Base-by-base conservation (phyloP, 139 green algal genomes). In the Coccomyxa sp. region DNA sequence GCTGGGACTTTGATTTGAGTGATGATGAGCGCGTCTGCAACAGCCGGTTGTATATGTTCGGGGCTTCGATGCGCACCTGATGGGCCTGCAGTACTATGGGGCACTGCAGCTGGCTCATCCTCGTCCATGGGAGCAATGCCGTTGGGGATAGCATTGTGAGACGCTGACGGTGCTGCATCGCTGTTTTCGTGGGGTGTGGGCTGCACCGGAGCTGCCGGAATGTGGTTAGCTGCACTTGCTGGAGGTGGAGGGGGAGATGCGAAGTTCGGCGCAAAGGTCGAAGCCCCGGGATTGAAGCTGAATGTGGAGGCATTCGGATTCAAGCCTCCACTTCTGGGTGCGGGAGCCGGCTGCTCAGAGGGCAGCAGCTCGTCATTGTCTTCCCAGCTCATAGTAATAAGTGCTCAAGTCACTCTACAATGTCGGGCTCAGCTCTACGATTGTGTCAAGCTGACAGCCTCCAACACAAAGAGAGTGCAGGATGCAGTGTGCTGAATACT, bases 241-340 rank as follows among this genome's bases (percentile, higher is more conserved):
- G 64, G 64, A 18, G 64, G 24, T 55, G 81, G 8, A 39, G 75
- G 81, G 27, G 58, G 78, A 36, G 74, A 73, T 2, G 70, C 78
- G 50, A 44, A 75, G 7, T 68, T 71, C 33, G 87, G 87, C 14
- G 79, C 77, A 70, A 89, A 91, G 24, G 58, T 70, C 29, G 81
- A 71, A 0, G 91, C 89, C 24, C 68, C 79, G 10, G 90, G 84
- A 76, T 92, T 92, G 78, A 96, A 95, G 55, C 76, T 79, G 76
- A 96, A 94, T 34, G 78, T 79, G 9, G 81, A 39, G 0, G 90
- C 91, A 39, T 82, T 86, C 7, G 82, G 83, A 64, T 93, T 95
- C 36, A 93, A 79, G 68, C 31, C 38, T 35, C 54, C 8, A 16
- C 41, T 77, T 6, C 39, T 58, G 38, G 38, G 73, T 76, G 2